Conservation (phyloP, 1,284 basidiomycete species). For the Somion occarium region DNA sequence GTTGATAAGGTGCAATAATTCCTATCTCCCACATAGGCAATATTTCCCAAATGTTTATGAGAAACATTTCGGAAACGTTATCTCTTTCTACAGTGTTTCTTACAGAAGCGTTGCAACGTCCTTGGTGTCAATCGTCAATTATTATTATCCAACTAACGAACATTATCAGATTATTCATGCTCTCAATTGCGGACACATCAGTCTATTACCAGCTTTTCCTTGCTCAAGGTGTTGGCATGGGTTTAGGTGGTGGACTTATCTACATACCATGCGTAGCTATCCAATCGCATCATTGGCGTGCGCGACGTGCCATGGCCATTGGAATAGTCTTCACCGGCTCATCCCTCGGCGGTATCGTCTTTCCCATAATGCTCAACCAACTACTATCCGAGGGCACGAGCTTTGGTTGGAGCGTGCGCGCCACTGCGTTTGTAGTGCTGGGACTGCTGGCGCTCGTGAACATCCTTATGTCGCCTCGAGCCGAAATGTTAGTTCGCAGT, state of each 20-base stretch:
- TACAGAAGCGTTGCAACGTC: constrained; percentile 13
- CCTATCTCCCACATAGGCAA: too few species aligned
- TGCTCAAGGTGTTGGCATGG: constrained; percentile 35
- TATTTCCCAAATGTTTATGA: too few species aligned
- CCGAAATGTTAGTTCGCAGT: background rate
- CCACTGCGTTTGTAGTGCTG: constrained; percentile 11
- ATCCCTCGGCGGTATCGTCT: constrained; percentile 21
- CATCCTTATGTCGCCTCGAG: constrained; percentile 9
- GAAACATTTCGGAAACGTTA: constrained; percentile 14
- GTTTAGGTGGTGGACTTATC: constrained; percentile 38
- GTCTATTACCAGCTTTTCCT: constrained; percentile 24
- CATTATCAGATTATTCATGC: constrained; percentile 23
- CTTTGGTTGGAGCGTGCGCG: constrained; percentile 23
- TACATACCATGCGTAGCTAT: constrained; percentile 14
- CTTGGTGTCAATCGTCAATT: constrained; percentile 16
- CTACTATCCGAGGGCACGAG: constrained; percentile 19
- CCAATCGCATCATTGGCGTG: constrained; percentile 29
- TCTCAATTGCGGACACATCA: constrained; percentile 17
- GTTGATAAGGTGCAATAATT: too few species aligned
- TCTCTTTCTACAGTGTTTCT: constrained; percentile 20
- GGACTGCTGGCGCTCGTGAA: constrained; percentile 13
- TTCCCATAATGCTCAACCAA: constrained; percentile 27
- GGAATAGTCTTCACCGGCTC: constrained; percentile 33
- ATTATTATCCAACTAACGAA: constrained; percentile 20
- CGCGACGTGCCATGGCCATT: constrained; percentile 24